Evolutionary conservation across 768 basidiomycete genomes (phyloP), one percentile per base, ranked within the genome.

Genomic region (Mycena rosella): DNA sequence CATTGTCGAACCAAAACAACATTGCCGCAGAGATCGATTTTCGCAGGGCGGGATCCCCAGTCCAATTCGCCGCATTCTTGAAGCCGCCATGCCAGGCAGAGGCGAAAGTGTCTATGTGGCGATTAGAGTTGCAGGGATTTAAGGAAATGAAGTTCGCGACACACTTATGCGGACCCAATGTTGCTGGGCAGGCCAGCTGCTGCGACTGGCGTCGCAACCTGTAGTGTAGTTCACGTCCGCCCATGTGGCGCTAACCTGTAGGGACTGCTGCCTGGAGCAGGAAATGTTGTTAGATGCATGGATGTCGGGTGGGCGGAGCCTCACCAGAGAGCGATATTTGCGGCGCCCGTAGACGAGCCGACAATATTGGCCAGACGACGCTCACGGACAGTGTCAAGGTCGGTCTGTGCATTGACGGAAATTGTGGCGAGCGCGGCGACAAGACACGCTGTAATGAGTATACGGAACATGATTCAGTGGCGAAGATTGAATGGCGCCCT

Each of bases 141-240:
- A 11, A 32, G 22, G 8, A 1, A 18, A 61, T 64, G 26, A 14
- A 3, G 52, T 49, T 26, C 45, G 53, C 15, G 69, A 47, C 77
- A 26, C 64, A 84, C 85, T 76, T 27, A 85, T 78, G 34, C 84
- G 82, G n/a, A 69, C 65, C 85, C 86, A 88, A 67, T 88, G 87
- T 18, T 72, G 72, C 72, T 85, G 80, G 1, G 88, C 88, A 29
- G 87, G 88, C 88, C 88, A 89, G 68, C 86, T 89, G 18, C 86
- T 87, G 8, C 80, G 77, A 61, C 79, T 83, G 13, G 84, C 88
- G 47, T 68, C 69, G 67, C 88, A 89, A 2, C 88, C 88, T 6
- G 84, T 75, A 0, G 84, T 80, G 66, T 88, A 88, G 71, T 88
- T 80, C 2, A 89, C 76, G 58, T 79, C 83, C 0, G 83, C 81